phyloP scores from a whole-genome alignment of 495 filamentous ascomycete genomes.

The Lindgomyces ingoldianus region DNA sequence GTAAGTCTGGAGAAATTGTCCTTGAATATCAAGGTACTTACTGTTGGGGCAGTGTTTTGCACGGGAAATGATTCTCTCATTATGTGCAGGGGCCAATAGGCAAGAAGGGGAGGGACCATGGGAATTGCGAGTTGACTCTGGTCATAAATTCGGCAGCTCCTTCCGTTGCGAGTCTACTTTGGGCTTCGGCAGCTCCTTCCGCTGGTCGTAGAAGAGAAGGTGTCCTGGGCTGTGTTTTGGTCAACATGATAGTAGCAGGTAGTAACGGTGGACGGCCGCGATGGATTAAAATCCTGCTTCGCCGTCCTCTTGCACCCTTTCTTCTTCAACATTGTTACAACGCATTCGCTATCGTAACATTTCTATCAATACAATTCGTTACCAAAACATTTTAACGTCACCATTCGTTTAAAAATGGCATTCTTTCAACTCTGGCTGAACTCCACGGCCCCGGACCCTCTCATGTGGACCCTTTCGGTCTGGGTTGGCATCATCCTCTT shows the following conservation, averaged over 20 bases:
- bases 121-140: not conserved
- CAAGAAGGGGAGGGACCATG: not conserved
- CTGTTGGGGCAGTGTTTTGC: not conserved
- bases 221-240: not conserved
- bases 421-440: not conserved
- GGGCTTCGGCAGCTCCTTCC: too few relatives aligned
- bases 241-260: not conserved
- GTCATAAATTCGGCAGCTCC: not conserved
- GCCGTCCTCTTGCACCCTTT: not conserved
- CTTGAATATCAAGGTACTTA: slow-evolving; percentile 1
- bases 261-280: not conserved
- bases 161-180: too few relatives aligned
- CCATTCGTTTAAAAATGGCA: not conserved
- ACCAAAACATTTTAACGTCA: slow-evolving; percentile 1
- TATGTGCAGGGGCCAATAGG: not conserved
- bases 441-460: not conserved
- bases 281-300: not conserved
- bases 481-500: not conserved
- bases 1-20: not conserved
- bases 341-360: not conserved
- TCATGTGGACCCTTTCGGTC: not conserved
- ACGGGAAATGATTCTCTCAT: not conserved
- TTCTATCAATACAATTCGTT: slow-evolving; percentile 1
- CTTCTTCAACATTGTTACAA: slow-evolving; percentile 1
- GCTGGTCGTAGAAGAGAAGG: not conserved